phyloP scores from a whole-genome alignment of 805 yeast genomes.

The Yamadazyma insecticola region DNA sequence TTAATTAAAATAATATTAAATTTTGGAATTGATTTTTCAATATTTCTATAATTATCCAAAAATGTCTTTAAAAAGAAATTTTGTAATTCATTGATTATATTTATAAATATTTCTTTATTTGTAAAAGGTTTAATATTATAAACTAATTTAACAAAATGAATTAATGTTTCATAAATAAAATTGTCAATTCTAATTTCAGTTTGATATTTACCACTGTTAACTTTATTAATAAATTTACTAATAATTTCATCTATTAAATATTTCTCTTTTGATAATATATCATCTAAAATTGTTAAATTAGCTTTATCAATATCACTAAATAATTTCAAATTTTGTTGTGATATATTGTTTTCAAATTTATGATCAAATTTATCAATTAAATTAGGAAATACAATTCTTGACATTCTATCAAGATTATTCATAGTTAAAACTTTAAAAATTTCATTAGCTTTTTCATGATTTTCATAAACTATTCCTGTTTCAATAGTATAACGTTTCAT shows the following conservation, averaged over 20 bases:
- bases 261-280: slow-evolving; percentile 34
- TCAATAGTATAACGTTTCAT: slow-evolving; percentile 35
- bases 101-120: slow-evolving; percentile 28
- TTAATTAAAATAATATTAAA: slow-evolving; percentile 17
- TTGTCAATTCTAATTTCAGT: slow-evolving; percentile 27
- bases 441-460: slow-evolving; percentile 16
- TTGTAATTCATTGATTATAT: slow-evolving; percentile 35
- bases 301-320: slow-evolving; percentile 41
- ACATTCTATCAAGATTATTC: slow-evolving; percentile 38
- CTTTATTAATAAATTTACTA: slow-evolving; percentile 18
- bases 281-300: slow-evolving; percentile 34
- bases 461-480: slow-evolving; percentile 16
- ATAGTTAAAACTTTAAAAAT: slow-evolving; percentile 37
- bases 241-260: slow-evolving; percentile 26
- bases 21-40: slow-evolving; percentile 11
- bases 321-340: slow-evolving; percentile 32
- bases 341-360: slow-evolving; percentile 31
- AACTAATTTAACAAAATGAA: slow-evolving; percentile 38
- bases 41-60: slow-evolving; percentile 24
- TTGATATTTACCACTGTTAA: slow-evolving; percentile 5
- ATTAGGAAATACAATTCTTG: slow-evolving; percentile 25
- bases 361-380: slow-evolving; percentile 29
- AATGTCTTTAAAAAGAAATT: slow-evolving; percentile 29
- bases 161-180: slow-evolving; percentile 33
- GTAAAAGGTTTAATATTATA: slow-evolving; percentile 39